phyloP scores from a whole-genome alignment of 805 yeast species.

The Starmerella sirachaensis region DNA sequence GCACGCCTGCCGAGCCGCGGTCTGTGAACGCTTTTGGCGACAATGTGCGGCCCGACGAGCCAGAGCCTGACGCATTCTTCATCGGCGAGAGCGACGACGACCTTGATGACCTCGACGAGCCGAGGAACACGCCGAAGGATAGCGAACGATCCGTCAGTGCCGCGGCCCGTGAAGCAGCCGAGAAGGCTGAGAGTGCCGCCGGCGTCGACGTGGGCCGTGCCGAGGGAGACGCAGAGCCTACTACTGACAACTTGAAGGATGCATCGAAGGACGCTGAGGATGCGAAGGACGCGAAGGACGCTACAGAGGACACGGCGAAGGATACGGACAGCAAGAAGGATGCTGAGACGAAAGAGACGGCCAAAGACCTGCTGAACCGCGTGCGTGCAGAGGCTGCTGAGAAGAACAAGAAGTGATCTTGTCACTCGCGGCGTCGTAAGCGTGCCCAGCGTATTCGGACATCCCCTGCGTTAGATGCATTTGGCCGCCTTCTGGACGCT shows the following conservation, averaged over 20 bases:
- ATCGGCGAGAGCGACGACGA: slow-evolving; percentile 26
- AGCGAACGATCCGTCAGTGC: not conserved
- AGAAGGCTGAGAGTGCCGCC: slow-evolving; percentile 11
- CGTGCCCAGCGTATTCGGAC: no score
- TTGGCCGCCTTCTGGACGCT: no score
- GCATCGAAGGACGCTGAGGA: slow-evolving; percentile 1
- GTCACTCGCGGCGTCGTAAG: no score
- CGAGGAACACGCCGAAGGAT: slow-evolving; percentile 1
- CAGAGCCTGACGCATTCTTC: slow-evolving; percentile 24
- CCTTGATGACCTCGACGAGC: slow-evolving; percentile 19
- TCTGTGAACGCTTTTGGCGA: slow-evolving; percentile 26
- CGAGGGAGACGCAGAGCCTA: no score
- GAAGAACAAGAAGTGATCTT: not conserved
- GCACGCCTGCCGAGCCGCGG: slow-evolving; percentile 4
- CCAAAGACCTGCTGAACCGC: slow-evolving; percentile 10
- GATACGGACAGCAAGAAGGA: not conserved
- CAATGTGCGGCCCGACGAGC: slow-evolving; percentile 17
- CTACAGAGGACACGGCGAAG: not conserved
- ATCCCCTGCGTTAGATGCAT: no score
- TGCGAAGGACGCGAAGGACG: not conserved
- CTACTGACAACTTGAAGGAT: no score
- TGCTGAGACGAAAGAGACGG: slow-evolving; percentile 1
- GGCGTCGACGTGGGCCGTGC: no score
- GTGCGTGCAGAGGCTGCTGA: slow-evolving; percentile 2
- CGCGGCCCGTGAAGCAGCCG: not conserved